Base-by-base conservation (phyloP, 139 green algal genomes). In the Chlamydomonas asymmetrica region DNA sequence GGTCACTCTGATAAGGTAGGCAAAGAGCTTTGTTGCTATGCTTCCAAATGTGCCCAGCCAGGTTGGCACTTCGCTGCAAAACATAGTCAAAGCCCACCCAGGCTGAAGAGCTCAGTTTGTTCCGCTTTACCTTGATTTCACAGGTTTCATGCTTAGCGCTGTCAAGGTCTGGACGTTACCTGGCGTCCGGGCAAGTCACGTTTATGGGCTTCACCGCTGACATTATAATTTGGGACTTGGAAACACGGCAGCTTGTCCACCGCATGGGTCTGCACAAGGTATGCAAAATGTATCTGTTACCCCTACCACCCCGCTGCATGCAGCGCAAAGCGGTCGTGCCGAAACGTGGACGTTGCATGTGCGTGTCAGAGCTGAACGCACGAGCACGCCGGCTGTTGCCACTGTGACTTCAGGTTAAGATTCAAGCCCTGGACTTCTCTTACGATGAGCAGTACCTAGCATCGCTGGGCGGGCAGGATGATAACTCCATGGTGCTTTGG, bases 161-260 rank as follows among this genome's bases (percentile, higher is more conserved):
- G 18, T 94, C 88, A 5, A 74, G 63, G 25, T 85, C 72, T 31
- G 93, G 93, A 5, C 78, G 85, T 25, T 94, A 91, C 80, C 84
- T 97, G 3, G 92, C 92, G 1, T 91, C 88, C 3, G 92, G 92
- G 7, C 91, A 95, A 77, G 73, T 92, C 52, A 95, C 91, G 0
- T 92, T 93, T 84, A 92, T 94, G 88, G 93, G 93, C 8, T 93
- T 96, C 80, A 88, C 80, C 23, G 93, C 93, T 27, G 90, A 95
- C 54, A 91, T 97, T 63, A 94, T 95, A 75, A 83, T 97, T 13
- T 97, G 93, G 93, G 91, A 96, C 76, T 40, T 96, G 52, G 85
- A 90, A 43, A 76, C 69, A 0, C 78, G 80, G 20, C 82, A 77
- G 40, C 66, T 92, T 20, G 18, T 94, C 49, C 90, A 96, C 76